These are phyloP conservation scores for Fusarium redolens DNA, from an alignment of 2,329 filamentous ascomycete species.

Conservation along the genomic window DNA sequence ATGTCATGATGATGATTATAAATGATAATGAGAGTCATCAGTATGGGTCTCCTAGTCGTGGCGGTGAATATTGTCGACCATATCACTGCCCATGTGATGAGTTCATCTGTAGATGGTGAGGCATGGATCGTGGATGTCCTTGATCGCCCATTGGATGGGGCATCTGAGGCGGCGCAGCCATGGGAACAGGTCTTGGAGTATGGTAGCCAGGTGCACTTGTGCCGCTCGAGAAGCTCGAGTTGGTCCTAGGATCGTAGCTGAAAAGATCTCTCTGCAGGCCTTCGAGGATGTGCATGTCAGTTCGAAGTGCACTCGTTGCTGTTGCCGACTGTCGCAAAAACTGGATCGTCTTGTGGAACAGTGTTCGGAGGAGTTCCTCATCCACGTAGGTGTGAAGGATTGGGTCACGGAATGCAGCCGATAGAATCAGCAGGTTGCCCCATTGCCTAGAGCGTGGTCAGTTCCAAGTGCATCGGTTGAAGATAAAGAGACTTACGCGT, in stretches of 20 bases:
- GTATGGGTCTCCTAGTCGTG: not conserved
- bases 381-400: constrained; percentile 69
- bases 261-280: constrained; percentile 63
- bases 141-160: constrained; percentile 40
- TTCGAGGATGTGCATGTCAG: constrained; percentile 80
- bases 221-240: constrained; percentile 59
- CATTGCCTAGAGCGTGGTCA: constrained; percentile 77
- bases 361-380: constrained; percentile 62
- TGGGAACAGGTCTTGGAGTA: constrained; percentile 39
- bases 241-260: constrained; percentile 45
- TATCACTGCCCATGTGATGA: constrained; percentile 37
- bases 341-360: constrained; percentile 79
- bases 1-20: constrained; percentile 34
- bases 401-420: constrained; percentile 79
- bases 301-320: constrained; percentile 78
- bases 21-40: constrained; percentile 33
- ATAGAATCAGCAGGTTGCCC: constrained; percentile 92
- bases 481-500: constrained; percentile 77
- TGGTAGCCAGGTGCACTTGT: constrained; percentile 46
- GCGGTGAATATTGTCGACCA: not conserved
- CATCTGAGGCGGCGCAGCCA: constrained; percentile 42
- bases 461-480: not conserved
- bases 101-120: constrained; percentile 41
- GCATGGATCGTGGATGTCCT: constrained; percentile 39
- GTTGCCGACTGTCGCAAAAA: constrained; percentile 78